Base-by-base conservation (phyloP, 345 rosid genomes). In the Triadica sebifera region DNA sequence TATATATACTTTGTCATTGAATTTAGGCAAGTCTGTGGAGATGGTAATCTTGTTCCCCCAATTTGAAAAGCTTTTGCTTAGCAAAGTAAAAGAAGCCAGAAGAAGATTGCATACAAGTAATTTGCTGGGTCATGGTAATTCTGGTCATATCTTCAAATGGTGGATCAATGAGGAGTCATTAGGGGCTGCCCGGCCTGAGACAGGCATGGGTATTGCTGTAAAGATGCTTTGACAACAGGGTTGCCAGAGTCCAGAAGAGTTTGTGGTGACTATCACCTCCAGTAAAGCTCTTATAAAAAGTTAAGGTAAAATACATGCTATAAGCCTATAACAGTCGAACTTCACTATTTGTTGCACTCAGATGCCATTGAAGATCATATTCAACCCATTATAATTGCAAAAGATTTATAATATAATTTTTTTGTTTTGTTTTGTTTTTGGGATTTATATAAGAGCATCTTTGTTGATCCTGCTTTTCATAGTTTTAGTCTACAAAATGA, bases 141-240 rank as follows among this genome's bases (percentile, higher is more conserved):
- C 71, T 65, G 80, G 80, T 1, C 72, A 37, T 8, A 72, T 77
- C 51, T 77, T 43, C 70, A 77, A 70, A 58, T 75, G 80, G 43
- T 77, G 80, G 80, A 58, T 77, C 46, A 60, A 77, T 56, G 75
- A 77, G 60, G 25, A 52, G 16, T 52, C 80, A 3, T 41, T 71
- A 1, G 15, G 50, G 22, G 75, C 75, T 64, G 17, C 24, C 38
- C 56, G 22, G 58, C 72, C 75, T 19, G 80, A 74, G 12, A 34
- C 59, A 0, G 80, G 80, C 34, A 25, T 22, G 66, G 61, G 68
- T 11, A 71, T 77, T 64, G 75, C 80, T 52, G 75, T 77, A 55
- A 71, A 71, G 71, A 77, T 39, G 67, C 80, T 77, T n/a, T 53
- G 71, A 60, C 65, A 37, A 34, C 58, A 65, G 4, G 70, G 79